Base-by-base conservation (phyloP, 2,329 filamentous ascomycete genomes). In the Aspergillus sp. region DNA sequence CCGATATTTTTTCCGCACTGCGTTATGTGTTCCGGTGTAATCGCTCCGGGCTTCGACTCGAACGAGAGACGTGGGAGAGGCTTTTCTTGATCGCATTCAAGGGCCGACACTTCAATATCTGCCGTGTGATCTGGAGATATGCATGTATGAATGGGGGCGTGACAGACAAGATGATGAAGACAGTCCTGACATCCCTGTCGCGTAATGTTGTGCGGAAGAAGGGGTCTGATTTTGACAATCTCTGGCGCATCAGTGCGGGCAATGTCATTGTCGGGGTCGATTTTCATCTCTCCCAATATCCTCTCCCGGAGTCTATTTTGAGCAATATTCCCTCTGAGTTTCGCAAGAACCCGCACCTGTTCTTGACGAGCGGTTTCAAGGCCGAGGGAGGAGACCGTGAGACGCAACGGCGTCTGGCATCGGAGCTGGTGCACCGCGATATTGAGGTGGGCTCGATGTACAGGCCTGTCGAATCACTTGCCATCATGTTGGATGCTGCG, bases 51-150 rank as follows among this genome's bases (percentile, higher is more conserved):
- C 52, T 56, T 37, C 43, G 41, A 12, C 33, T 62, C 30, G 42
- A 59, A 11, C 33, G 44, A 5, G 36, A 50, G 4, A 64, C 59
- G 1, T 68, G 63, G 46, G 59, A 68, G 27, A 52, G 56, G 10
- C 57, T 76, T 11, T 75, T 75, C 41, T 44, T 62, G 12, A 52
- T 64, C n/a, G 71, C 70, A 6, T 71, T 64, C 61, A 57, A 56
- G 13, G 48, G 46, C 36, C 57, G 56, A 19, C 51, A 57, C 31
- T 68, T 68, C 48, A 76, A 74, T 42, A 53, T 70, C 8, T 68
- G 66, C 40, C 67, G 68, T 8, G 69, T 75, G 7, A 47, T 76
- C 5, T 76, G 73, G 73, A 60, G 61, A 47, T 73, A 73, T 55
- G 69, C 71, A 5, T 75, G 72, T 48, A 59, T 74, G 44, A 40